Evolutionary conservation across 352 stramenopile genomes (phyloP).

Genomic region (Pythium periplocum): DNA sequence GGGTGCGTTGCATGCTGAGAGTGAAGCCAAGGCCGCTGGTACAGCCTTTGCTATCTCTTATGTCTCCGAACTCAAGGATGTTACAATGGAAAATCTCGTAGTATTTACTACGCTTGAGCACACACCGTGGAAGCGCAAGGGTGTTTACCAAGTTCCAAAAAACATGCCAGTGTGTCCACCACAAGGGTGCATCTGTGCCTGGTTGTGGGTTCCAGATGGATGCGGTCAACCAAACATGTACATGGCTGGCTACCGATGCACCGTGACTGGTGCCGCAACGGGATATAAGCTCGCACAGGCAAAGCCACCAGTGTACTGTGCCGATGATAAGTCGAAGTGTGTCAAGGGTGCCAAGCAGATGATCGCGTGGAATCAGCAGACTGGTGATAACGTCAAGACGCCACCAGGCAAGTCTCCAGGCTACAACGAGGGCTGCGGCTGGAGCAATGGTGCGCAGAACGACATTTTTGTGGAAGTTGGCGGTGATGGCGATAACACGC

Average conservation of each 20-base stretch:
- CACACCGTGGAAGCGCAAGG: not conserved
- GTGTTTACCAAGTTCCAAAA: not conserved
- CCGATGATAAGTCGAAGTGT: not conserved
- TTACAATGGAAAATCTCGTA: not conserved
- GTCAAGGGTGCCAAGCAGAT: constrained; percentile 1
- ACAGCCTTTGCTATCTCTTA: not conserved
- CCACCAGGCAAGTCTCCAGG: not conserved
- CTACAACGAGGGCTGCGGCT: not conserved
- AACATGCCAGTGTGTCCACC: not conserved
- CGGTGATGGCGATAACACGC: too few species aligned
- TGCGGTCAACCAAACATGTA: not conserved
- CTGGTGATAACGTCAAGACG: not conserved
- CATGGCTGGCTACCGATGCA: not conserved
- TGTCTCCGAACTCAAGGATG: not conserved
- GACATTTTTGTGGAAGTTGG: not conserved
- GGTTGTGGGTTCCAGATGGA: not conserved
- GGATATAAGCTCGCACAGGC: not conserved
- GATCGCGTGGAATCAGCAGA: not conserved
- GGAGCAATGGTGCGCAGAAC: not conserved
- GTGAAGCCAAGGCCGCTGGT: not conserved
- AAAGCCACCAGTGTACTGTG: not conserved
- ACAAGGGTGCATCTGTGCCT: not conserved
- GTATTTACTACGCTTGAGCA: not conserved
- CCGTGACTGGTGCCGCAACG: not conserved
- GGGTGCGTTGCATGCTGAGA: not conserved